Percentiles rank a stretch among this genome's conserved stretches.
phyloP scores from a whole-genome alignment of 2,329 filamentous ascomycete genomes.

The Venturia aucupariae region DNA sequence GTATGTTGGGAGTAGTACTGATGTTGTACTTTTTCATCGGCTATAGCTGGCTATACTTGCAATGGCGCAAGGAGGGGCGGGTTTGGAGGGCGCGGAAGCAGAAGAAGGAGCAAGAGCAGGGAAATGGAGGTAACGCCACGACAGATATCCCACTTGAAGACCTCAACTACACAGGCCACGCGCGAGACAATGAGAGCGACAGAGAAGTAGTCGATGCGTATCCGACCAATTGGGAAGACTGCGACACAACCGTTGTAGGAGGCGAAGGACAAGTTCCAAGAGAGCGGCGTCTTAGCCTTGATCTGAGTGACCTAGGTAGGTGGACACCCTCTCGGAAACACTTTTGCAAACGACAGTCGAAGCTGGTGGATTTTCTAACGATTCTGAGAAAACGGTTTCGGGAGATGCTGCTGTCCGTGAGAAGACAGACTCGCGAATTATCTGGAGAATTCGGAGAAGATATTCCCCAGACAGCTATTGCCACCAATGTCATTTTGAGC shows the following conservation, averaged over 20 bases:
- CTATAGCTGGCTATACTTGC: background rate
- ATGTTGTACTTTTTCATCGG: background rate
- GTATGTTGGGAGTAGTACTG: background rate
- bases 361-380: background rate
- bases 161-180: background rate
- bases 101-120: background rate
- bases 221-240: background rate
- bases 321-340: background rate
- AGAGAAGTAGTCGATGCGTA: background rate
- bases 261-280: background rate
- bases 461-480: too few relatives aligned
- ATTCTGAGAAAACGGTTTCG: background rate
- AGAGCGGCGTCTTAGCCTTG: background rate
- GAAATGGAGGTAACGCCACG: background rate
- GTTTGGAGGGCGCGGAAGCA: background rate
- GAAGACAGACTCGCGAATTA: background rate
- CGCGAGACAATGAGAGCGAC: background rate
- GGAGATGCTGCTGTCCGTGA: background rate
- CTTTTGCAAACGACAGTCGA: background rate
- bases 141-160: background rate
- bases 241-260: background rate
- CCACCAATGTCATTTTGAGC: background rate
- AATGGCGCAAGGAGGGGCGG: background rate
- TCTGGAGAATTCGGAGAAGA: too few relatives aligned
- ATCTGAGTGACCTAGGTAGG: background rate